These are phyloP conservation scores for Saturnispora ahearnii DNA, from an alignment of 805 yeast genomes.

Conservation along the genomic window DNA sequence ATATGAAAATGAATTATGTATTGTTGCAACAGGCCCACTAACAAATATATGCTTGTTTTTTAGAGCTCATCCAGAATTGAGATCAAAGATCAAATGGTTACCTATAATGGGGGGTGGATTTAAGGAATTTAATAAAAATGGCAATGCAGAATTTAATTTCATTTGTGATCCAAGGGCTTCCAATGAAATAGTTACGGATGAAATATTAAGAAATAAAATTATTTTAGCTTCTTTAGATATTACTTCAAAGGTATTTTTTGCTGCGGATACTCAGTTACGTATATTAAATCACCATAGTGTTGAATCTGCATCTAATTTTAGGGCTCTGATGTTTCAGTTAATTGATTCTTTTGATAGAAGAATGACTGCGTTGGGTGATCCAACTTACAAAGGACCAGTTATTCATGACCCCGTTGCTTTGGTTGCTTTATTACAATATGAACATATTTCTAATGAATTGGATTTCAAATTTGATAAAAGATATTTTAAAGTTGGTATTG, in stretches of 20 bases:
- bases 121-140: constrained; percentile 20
- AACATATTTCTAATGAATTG: constrained; percentile 18
- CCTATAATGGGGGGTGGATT: constrained; percentile 74
- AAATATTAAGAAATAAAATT: constrained; percentile 37
- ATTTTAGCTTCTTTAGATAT: constrained; percentile 58
- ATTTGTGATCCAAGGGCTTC: constrained; percentile 75
- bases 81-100: constrained; percentile 39
- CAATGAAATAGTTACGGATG: constrained; percentile 40
- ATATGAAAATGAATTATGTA: constrained; percentile 40
- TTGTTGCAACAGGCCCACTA: constrained; percentile 70
- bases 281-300: constrained; percentile 30
- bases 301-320: constrained; percentile 32
- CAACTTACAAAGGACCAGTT: constrained; percentile 50
- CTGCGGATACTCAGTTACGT: constrained; percentile 30
- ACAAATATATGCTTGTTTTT: constrained; percentile 62
- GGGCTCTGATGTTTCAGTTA: constrained; percentile 47
- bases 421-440: constrained; percentile 44
- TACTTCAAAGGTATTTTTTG: constrained; percentile 57
- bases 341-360: constrained; percentile 41
- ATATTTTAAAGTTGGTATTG: constrained; percentile 13
- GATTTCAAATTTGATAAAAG: constrained; percentile 16
- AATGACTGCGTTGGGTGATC: constrained; percentile 36
- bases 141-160: constrained; percentile 65
- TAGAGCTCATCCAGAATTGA: constrained; percentile 44
- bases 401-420: constrained; percentile 76